Evolutionary conservation across 2,329 filamentous ascomycete genomes (phyloP).

Genomic region (Trichoderma atroviride): DNA sequence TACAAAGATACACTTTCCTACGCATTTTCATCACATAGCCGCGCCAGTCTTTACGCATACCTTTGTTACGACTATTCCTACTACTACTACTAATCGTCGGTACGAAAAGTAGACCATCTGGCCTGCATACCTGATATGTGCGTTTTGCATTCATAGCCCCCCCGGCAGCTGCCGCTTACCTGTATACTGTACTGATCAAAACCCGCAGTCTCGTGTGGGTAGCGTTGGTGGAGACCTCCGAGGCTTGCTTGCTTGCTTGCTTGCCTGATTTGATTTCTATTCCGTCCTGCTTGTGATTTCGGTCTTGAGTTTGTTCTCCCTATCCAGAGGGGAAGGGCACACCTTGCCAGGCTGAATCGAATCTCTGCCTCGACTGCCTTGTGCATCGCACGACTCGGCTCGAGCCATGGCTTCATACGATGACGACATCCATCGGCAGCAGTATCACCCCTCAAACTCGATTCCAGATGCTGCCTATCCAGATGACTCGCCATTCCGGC

Average conservation of each 20-base stretch:
- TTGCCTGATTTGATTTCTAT: background rate
- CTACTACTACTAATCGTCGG: background rate
- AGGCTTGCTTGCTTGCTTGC: background rate
- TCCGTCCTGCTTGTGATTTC: background rate
- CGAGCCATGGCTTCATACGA: slow-evolving; percentile 24
- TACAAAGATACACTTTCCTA: background rate
- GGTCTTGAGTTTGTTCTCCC: background rate
- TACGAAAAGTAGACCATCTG: background rate
- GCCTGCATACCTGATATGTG: background rate
- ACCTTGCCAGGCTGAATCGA: background rate
- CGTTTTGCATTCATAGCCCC: background rate
- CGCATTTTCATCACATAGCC: background rate
- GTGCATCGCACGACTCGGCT: slow-evolving; percentile 3
- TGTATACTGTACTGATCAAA: background rate
- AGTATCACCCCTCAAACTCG: slow-evolving; percentile 36
- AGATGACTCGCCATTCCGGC: slow-evolving; percentile 35
- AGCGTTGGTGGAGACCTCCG: background rate
- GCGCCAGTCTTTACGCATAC: background rate
- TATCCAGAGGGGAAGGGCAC: background rate
- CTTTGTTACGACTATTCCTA: background rate
- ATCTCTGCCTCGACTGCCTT: background rate
- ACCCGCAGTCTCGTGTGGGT: slow-evolving; percentile 7
- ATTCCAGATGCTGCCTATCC: slow-evolving; percentile 39
- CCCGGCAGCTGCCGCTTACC: background rate
- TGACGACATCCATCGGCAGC: slow-evolving; percentile 19